Percentiles rank a stretch among this genome's conserved stretches.
These are phyloP conservation scores for Tetracladium marchalianum DNA, from an alignment of 495 filamentous ascomycete species.

Conservation along the genomic window DNA sequence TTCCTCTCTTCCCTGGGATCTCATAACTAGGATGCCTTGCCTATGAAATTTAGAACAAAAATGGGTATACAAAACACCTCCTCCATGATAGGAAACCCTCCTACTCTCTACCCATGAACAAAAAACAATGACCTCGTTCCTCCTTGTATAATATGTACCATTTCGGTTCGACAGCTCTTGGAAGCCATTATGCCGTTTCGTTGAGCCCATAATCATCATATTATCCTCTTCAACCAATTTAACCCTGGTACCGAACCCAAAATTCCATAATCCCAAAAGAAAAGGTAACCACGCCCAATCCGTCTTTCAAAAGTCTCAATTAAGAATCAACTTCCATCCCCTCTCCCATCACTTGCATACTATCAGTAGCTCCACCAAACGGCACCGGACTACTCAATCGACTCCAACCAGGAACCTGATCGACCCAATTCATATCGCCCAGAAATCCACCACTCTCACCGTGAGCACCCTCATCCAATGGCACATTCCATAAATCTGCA, in stretches of 20 bases:
- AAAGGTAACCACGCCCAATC: neutral
- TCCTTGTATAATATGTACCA: too few species aligned
- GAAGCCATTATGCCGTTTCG: too few species aligned
- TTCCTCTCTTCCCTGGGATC: too few species aligned
- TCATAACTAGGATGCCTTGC: too few species aligned
- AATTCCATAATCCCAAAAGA: neutral
- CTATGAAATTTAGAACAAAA: too few species aligned
- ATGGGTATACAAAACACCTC: too few species aligned
- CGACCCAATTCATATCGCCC: conserved; percentile 18
- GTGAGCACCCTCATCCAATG: conserved; percentile 15
- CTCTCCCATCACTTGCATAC: neutral
- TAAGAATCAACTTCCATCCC: neutral
- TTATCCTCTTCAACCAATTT: neutral
- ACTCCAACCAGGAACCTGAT: conserved; percentile 12
- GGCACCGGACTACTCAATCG: conserved; percentile 13
- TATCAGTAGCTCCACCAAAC: neutral
- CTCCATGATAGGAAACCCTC: too few species aligned
- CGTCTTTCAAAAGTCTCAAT: neutral
- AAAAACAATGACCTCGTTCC: too few species aligned
- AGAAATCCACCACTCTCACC: conserved; percentile 17
- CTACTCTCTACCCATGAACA: too few species aligned
- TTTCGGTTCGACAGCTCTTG: too few species aligned
- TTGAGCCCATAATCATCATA: too few species aligned
- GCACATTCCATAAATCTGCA: conserved; percentile 15
- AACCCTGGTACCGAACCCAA: neutral